Evolutionary conservation across 2,329 filamentous ascomycete genomes (phyloP).

Genomic region (Colletotrichum theobromicola): DNA sequence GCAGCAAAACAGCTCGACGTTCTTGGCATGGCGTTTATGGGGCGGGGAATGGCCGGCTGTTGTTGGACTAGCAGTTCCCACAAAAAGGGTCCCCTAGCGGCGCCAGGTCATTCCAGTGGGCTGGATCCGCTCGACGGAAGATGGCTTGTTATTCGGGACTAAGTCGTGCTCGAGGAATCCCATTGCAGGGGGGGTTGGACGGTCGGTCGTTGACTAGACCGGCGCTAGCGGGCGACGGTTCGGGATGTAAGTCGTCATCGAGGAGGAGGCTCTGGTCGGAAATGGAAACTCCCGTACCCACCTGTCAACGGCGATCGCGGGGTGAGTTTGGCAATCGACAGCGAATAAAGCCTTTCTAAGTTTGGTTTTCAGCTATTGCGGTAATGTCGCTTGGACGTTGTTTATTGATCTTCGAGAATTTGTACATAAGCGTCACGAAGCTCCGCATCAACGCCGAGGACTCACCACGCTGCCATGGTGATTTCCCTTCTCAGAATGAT

Average conservation of each 20-base stretch:
- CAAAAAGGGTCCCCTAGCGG: neutral
- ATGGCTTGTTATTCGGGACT: neutral
- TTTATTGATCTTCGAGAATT: neutral
- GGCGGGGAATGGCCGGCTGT: neutral
- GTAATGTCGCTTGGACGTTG: neutral
- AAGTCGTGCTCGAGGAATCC: neutral
- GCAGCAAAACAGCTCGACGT: neutral
- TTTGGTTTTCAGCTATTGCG: neutral
- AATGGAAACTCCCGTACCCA: neutral
- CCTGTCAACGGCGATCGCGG: neutral
- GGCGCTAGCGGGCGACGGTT: neutral
- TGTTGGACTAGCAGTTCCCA: neutral
- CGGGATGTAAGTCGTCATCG: constrained; percentile 1
- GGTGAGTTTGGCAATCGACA: neutral
- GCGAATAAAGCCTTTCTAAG: neutral
- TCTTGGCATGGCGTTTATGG: constrained; percentile 9
- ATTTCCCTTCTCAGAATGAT: neutral
- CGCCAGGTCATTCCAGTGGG: neutral
- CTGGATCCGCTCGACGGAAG: neutral
- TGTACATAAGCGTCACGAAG: neutral
- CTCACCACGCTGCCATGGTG: neutral
- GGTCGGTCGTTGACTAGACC: neutral
- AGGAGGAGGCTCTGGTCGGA: neutral
- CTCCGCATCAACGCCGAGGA: neutral
- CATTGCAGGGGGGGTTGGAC: neutral